A percentile compares a stretch with the other conserved stretches of the same genome.
Conservation (phyloP, 441 rosid species). For the Populus trichocarpa region DNA sequence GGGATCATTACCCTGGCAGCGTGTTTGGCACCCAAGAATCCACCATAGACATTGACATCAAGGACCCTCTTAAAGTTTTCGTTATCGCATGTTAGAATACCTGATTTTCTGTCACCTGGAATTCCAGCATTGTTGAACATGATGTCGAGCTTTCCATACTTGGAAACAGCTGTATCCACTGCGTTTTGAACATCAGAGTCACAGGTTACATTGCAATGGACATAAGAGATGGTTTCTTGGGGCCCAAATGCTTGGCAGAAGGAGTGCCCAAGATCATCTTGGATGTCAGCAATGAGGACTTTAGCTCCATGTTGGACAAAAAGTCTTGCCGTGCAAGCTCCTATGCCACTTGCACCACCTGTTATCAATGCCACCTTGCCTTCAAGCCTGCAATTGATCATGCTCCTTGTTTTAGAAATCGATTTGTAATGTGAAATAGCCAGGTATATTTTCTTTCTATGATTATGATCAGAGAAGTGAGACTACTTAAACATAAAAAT, state of each 20-base stretch:
- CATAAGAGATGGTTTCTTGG: slow-evolving; percentile 17
- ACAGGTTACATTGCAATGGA: slow-evolving; percentile 35
- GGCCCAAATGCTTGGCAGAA: slow-evolving; percentile 21
- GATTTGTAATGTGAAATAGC: not conserved
- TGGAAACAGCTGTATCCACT: slow-evolving; percentile 32
- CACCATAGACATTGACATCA: slow-evolving; percentile 32
- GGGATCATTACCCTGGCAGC: slow-evolving; percentile 51
- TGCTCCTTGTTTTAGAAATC: not conserved
- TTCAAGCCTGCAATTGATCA: slow-evolving; percentile 24
- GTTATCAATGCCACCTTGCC: slow-evolving; percentile 49
- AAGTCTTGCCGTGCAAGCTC: slow-evolving; percentile 30
- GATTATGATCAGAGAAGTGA: not conserved
- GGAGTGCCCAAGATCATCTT: slow-evolving; percentile 37
- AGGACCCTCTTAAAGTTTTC: slow-evolving; percentile 34
- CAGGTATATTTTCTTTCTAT: not conserved
- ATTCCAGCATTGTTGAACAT: slow-evolving; percentile 51
- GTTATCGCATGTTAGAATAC: slow-evolving; percentile 4
- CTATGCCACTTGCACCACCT: slow-evolving; percentile 49
- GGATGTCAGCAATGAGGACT: slow-evolving; percentile 43
- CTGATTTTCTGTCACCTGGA: not conserved
- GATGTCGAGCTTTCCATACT: slow-evolving; percentile 43
- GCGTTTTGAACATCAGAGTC: slow-evolving; percentile 30
- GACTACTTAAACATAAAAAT: not conserved
- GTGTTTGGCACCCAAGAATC: slow-evolving; percentile 40
- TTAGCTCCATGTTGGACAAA: slow-evolving; percentile 40